Evolutionary conservation across 768 basidiomycete genomes (phyloP).

Genomic region (Pulveroboletus sp.): DNA sequence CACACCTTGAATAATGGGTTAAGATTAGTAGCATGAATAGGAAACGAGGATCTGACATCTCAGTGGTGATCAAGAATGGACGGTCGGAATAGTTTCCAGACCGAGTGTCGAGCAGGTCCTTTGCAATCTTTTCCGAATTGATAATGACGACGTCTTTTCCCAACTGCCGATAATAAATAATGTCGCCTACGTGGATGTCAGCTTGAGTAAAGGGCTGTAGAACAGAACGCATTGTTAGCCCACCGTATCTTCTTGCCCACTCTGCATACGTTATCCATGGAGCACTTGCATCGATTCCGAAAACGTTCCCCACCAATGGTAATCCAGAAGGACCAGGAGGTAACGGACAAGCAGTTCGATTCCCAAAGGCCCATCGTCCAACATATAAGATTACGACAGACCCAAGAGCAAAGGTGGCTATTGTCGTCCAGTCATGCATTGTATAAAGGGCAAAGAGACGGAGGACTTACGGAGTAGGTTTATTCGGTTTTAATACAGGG

Average conservation of each 20-base stretch:
- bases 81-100: slow-evolving; percentile 11
- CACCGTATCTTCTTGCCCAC: slow-evolving; percentile 9
- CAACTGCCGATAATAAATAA: background rate
- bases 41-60: background rate
- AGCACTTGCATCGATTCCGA: background rate
- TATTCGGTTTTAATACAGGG: background rate
- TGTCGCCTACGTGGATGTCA: background rate
- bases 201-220: background rate
- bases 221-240: background rate
- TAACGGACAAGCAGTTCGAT: background rate
- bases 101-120: slow-evolving; percentile 6
- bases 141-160: slow-evolving; percentile 10
- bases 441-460: background rate
- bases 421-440: slow-evolving; percentile 3
- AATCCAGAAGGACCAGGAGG: slow-evolving; percentile 12
- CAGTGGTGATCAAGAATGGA: background rate
- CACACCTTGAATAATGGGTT: background rate
- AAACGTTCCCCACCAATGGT: slow-evolving; percentile 7
- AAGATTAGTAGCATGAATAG: background rate
- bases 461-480: background rate
- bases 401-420: background rate
- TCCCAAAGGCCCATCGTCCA: background rate
- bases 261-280: slow-evolving; percentile 8
- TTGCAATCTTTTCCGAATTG: slow-evolving; percentile 7
- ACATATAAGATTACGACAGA: background rate